These are phyloP conservation scores for Fusarium lateritium DNA, from an alignment of 2,329 filamentous ascomycete genomes.

Conservation along the genomic window DNA sequence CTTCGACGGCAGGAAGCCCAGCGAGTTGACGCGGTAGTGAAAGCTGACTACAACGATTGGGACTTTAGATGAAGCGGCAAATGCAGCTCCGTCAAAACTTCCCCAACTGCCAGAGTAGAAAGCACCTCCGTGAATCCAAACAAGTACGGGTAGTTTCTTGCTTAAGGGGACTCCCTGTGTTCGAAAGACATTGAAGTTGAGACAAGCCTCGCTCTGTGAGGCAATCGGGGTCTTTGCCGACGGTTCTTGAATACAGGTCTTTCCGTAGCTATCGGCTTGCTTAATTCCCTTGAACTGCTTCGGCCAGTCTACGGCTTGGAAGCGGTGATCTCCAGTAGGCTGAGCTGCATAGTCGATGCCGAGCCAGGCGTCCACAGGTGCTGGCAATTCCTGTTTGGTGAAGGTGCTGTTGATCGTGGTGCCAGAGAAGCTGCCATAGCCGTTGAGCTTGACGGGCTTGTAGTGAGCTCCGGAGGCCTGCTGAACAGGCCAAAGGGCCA, in stretches of 20 bases:
- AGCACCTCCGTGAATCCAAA: conserved; percentile 59
- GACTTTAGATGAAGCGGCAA: conserved; percentile 52
- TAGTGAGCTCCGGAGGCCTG: conserved; percentile 10
- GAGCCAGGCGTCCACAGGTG: conserved; percentile 62
- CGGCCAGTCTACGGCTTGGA: conserved; percentile 59
- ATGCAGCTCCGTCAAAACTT: conserved; percentile 56
- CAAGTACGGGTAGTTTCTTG: conserved; percentile 56
- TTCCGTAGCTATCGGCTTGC: conserved; percentile 57
- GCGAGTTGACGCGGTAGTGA: conserved; percentile 58
- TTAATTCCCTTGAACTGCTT: conserved; percentile 57
- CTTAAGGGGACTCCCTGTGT: conserved; percentile 52
- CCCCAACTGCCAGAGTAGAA: conserved; percentile 54
- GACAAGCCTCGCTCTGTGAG: conserved; percentile 54
- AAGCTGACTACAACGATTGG: conserved; percentile 61
- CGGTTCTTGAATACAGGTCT: conserved; percentile 59
- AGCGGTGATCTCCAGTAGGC: conserved; percentile 58
- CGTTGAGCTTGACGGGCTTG: conserved; percentile 31
- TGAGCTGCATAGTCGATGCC: conserved; percentile 63
- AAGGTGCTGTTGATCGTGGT: conserved; percentile 39
- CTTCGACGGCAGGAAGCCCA: conserved; percentile 62
- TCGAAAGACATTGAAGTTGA: conserved; percentile 60
- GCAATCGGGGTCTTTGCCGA: conserved; percentile 26
- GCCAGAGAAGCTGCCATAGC: conserved; percentile 43
- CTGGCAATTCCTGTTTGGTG: conserved; percentile 20
- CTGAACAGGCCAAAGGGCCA: conserved; percentile 31